phyloP scores from a whole-genome alignment of 2,329 filamentous ascomycete genomes.

The Neurospora sp. region DNA sequence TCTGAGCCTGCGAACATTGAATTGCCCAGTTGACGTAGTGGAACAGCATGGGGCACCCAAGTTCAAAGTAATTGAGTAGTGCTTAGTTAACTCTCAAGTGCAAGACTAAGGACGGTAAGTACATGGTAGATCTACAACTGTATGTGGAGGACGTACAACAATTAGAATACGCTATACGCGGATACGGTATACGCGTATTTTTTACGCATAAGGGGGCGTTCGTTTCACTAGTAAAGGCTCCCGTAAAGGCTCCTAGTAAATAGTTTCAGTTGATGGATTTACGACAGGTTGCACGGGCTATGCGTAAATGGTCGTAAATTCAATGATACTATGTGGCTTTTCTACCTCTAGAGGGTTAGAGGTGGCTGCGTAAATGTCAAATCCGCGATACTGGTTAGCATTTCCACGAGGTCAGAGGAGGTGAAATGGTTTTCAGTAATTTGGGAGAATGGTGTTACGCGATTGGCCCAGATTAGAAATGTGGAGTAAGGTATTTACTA shows the following conservation, averaged over 20 bases:
- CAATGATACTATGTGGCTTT: not conserved
- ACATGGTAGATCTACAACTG: no score
- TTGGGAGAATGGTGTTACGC: not conserved
- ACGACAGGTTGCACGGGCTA: not conserved
- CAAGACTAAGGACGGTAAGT: no score
- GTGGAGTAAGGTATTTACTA: no score
- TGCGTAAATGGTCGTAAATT: not conserved
- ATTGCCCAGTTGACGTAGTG: not conserved
- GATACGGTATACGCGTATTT: not conserved
- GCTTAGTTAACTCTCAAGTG: no score
- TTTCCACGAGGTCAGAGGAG: not conserved
- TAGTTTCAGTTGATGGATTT: not conserved
- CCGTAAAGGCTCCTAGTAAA: not conserved
- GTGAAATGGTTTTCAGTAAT: not conserved
- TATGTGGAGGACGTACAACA: no score
- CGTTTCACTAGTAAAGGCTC: not conserved
- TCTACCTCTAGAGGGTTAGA: no score
- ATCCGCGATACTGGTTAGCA: not conserved
- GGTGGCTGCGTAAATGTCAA: no score
- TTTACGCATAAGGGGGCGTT: not conserved
- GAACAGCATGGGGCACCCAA: no score
- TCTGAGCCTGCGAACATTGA: not conserved
- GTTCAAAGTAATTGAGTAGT: no score
- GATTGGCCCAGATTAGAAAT: not conserved
- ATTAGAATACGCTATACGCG: not conserved